Conservation (phyloP, 2,329 filamentous ascomycete genomes). For the Aspergillus sp. region DNA sequence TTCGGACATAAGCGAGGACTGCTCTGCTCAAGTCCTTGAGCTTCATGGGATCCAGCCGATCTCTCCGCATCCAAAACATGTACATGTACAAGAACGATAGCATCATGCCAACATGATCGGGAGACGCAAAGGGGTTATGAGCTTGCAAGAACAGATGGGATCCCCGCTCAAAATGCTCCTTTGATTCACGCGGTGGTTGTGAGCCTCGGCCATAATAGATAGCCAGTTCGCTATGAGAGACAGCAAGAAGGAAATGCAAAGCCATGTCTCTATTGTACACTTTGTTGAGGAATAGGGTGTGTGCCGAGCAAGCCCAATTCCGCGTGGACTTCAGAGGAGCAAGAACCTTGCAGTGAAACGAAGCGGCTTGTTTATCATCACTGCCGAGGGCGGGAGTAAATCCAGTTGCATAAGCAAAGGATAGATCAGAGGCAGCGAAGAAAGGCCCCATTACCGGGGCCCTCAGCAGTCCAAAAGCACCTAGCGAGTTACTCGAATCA, state of each 20-base stretch:
- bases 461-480: not conserved
- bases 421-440: not conserved
- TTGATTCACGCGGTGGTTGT: conserved; percentile 11
- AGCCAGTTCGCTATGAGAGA: conserved; percentile 18
- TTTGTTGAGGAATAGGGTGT: conserved; percentile 13
- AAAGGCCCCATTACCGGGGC: not conserved
- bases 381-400: not conserved
- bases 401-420: not conserved
- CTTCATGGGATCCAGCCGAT: conserved; percentile 9
- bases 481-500: not conserved
- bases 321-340: conserved; percentile 19
- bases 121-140: conserved; percentile 2
- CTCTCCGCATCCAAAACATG: conserved; percentile 20
- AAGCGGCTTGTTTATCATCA: conserved; percentile 16
- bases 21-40: conserved; percentile 11
- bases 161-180: conserved; percentile 12
- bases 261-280: conserved; percentile 13
- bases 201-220: conserved; percentile 12
- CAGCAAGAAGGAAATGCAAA: conserved; percentile 19
- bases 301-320: conserved; percentile 6
- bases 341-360: conserved; percentile 16
- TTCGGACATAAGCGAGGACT: conserved; percentile 3
- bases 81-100: conserved; percentile 21
- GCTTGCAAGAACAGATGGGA: conserved; percentile 11
- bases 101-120: conserved; percentile 18